Conservation (phyloP, 805 yeast species). For the Kurtzmaniella fragi region DNA sequence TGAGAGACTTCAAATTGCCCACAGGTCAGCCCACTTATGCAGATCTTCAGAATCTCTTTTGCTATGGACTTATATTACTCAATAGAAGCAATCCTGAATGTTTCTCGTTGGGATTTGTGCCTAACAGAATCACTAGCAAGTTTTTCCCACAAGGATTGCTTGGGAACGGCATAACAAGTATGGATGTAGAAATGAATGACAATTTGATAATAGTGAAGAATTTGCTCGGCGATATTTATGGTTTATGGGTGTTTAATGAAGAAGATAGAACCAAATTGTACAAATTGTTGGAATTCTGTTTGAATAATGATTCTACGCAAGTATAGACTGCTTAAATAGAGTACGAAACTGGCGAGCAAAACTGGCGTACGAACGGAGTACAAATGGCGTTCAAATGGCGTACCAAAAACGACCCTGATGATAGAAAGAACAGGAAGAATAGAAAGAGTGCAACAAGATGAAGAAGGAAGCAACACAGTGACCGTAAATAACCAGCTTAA, state of each 20-base stretch:
- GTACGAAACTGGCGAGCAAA: neutral
- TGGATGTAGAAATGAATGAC: constrained; percentile 65
- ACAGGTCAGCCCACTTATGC: constrained; percentile 13
- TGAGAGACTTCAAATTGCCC: constrained; percentile 40
- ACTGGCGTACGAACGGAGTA: too few species aligned
- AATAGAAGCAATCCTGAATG: constrained; percentile 67
- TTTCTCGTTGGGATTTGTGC: constrained; percentile 64
- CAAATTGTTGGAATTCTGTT: constrained; percentile 39
- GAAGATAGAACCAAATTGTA: constrained; percentile 59
- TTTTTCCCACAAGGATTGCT: constrained; percentile 33
- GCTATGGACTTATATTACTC: constrained; percentile 65
- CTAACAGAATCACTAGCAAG: constrained; percentile 45
- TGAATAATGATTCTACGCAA: constrained; percentile 23
- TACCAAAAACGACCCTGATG: too few species aligned
- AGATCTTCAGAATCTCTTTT: constrained; percentile 43
- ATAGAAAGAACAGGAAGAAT: neutral
- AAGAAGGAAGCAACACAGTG: neutral
- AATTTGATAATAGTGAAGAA: constrained; percentile 67
- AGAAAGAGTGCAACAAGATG: neutral
- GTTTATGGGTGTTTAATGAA: constrained; percentile 72
- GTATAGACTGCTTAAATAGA: neutral
- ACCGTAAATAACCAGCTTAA: too few species aligned
- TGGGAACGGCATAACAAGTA: constrained; percentile 29
- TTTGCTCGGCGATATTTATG: constrained; percentile 64
- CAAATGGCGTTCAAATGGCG: too few species aligned